Base-by-base conservation (phyloP, 2,329 filamentous ascomycete genomes). In the Fusarium sp. region DNA sequence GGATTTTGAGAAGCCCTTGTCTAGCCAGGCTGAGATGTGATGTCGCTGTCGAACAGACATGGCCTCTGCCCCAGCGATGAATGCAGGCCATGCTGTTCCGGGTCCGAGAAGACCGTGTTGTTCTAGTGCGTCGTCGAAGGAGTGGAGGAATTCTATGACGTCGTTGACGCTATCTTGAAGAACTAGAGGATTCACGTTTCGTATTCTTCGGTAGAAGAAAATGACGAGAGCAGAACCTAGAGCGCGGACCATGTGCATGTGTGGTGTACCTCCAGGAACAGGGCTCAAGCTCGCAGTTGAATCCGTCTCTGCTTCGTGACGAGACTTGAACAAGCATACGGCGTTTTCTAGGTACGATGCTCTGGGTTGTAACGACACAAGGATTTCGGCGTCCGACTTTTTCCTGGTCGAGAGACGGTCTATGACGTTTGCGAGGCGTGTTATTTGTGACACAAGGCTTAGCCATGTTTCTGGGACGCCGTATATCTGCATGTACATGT, bases 401-500 rank as follows among this genome's bases (percentile, higher is more conserved):
- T 68, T 66, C 2, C 64, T 35, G 1, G 70, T 52, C 0, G 63
- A 71, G 0, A 77, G 25, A 1, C 70, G 63, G 10, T 77, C 74
- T 52, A 75, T 77, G 1, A 70, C 63, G 27, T 77, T 77, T 7
- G 74, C 74, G 0, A 77, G 66, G 0, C 74, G 63, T 2, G 74
- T 77, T 2, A 76, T 77, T 8, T 77, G 74, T 0, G 74, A 77
- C 0, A 77, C 74, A 6, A 77, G n/a, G 16, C 74, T 77, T 0
- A 77, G 59, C 74, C 74, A 77, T 7, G 74, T 77, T 60, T 77
- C 74, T 7, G 74, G 72, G 4, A 77, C 74, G 0, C 74, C 74
- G 4, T 77, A 77, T 4, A 77, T 77, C 35, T 74, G 74, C 74
- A 77, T 75, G 2, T 77, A 77, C 74, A 77, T 75, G 11, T 75